Evolutionary conservation across 495 filamentous ascomycete genomes (phyloP), one percentile per base, ranked within the genome.

Genomic region (Podospora fimiseda): DNA sequence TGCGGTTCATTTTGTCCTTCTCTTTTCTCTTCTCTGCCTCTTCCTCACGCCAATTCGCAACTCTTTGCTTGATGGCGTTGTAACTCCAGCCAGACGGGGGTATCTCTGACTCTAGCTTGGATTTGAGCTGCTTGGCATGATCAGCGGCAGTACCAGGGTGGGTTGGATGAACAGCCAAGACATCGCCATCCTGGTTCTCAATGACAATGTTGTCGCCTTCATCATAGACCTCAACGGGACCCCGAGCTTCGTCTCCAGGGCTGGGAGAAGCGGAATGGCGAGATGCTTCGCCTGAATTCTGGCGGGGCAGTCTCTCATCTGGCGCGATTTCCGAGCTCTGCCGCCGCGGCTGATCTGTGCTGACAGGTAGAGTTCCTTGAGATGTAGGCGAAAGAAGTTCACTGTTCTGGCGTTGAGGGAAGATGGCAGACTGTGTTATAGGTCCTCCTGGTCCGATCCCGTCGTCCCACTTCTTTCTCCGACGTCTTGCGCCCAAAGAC

Each of bases 161-260:
- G 14, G 48, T 53, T 24, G 61, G 45, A 44, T 68, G 59, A 4
- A 74, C 68, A 3, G 67, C 65, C 13, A 97, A 61, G 3, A 97
- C 92, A 57, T 96, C 89, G 23, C 93, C 94, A 49, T 95, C 86
- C 54, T 82, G 76, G 60, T 96, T 86, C 65, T 99, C 94, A 24
- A 95, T 76, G 40, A 97, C 72, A 49, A 95, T 77, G 43, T 95
- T 62, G 56, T 85, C 69, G 19, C 93, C 91, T 71, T 97, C 94
- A 57, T 92, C 79, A 62, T 84, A 97, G 4, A 80, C 78, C 48
- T 92, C 82, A 7, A 87, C 24, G 15, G 72, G 59, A 18, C 59
- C 45, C 9, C 76, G 68, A 51, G 70, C 74, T 21, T 61, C 67
- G 48, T 56, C 37, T 23, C 38, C 22, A 59, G 55, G 19, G 39